Percentiles rank a stretch among this genome's conserved stretches.
phyloP scores from a whole-genome alignment of 345 rosid species.

The Salix suchowensis region DNA sequence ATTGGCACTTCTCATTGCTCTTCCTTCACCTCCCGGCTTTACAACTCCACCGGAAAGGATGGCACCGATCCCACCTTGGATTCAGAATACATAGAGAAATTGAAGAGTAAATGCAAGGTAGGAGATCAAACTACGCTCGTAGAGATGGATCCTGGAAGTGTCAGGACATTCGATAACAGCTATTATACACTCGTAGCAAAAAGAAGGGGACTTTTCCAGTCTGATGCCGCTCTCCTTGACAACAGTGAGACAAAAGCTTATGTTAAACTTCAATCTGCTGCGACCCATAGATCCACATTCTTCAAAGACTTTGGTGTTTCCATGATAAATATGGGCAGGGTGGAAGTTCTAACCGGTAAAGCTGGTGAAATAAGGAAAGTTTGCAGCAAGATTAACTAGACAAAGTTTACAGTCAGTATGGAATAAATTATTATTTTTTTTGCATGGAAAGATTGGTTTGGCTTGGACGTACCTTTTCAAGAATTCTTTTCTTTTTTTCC shows the following conservation, averaged over 20 bases:
- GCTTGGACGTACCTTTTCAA: too few species aligned
- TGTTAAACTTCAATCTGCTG: constrained; percentile 25
- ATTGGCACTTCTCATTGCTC: constrained; percentile 64
- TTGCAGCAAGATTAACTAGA: constrained; percentile 42
- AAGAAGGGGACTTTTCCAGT: constrained; percentile 58
- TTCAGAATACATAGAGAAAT: constrained; percentile 23
- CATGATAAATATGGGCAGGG: constrained; percentile 67
- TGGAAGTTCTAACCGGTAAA: constrained; percentile 49
- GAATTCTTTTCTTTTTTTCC: not conserved
- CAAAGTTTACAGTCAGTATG: not conserved
- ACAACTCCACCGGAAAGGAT: constrained; percentile 67
- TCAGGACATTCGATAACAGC: constrained; percentile 46
- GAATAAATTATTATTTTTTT: too few species aligned
- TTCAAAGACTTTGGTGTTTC: constrained; percentile 57
- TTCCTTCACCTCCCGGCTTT: constrained; percentile 40
- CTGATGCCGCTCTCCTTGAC: constrained; percentile 62
- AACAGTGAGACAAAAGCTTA: constrained; percentile 43
- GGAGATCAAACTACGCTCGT: constrained; percentile 43
- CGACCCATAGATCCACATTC: constrained; percentile 31
- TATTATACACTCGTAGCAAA: constrained; percentile 45
- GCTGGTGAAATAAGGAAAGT: constrained; percentile 55
- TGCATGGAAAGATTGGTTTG: not conserved
- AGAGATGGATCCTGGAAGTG: constrained; percentile 75
- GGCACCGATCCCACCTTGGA: constrained; percentile 51
- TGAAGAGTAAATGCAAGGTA: constrained; percentile 41